These are phyloP conservation scores for Colletotrichum eleusines DNA, from an alignment of 2,329 filamentous ascomycete genomes.

Conservation along the genomic window DNA sequence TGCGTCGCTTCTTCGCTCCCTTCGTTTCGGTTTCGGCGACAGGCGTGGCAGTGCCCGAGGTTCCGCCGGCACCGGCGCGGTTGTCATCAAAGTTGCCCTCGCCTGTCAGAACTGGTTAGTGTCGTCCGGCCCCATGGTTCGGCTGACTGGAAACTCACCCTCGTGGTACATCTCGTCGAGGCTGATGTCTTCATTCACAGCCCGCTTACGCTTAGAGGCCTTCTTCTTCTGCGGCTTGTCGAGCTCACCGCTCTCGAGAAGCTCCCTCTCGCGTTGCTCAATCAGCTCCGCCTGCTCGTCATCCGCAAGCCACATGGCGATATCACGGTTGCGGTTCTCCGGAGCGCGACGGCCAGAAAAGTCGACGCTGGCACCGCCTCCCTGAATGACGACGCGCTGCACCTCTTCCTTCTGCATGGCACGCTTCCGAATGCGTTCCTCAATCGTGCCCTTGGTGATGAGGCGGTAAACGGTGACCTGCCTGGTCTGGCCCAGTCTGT, in stretches of 20 bases:
- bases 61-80: slow-evolving; percentile 52
- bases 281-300: slow-evolving; percentile 96
- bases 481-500: slow-evolving; percentile 94
- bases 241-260: slow-evolving; percentile 78
- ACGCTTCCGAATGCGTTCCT: slow-evolving; percentile 97
- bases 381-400: slow-evolving; percentile 95
- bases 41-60: slow-evolving; percentile 86
- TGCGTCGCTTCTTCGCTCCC: slow-evolving; percentile 64
- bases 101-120: slow-evolving; percentile 67
- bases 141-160: slow-evolving; percentile 72
- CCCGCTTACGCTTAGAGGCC: slow-evolving; percentile 67
- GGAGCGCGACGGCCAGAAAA: slow-evolving; percentile 91
- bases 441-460: slow-evolving; percentile 96
- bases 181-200: slow-evolving; percentile 66
- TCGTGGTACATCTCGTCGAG: slow-evolving; percentile 99
- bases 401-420: slow-evolving; percentile 99
- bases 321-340: slow-evolving; percentile 96
- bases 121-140: neutral
- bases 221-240: slow-evolving; percentile 70
- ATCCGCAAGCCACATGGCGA: slow-evolving; percentile 98
- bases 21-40: slow-evolving; percentile 64
- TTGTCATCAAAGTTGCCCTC: slow-evolving; percentile 98
- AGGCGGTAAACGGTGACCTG: slow-evolving; percentile 98
- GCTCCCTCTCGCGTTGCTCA: slow-evolving; percentile 90
- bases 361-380: slow-evolving; percentile 90